Evolutionary conservation across 179 eudicot species (phyloP), one percentile per base, ranked within the genome.

Genomic region (Nepenthes alata): DNA sequence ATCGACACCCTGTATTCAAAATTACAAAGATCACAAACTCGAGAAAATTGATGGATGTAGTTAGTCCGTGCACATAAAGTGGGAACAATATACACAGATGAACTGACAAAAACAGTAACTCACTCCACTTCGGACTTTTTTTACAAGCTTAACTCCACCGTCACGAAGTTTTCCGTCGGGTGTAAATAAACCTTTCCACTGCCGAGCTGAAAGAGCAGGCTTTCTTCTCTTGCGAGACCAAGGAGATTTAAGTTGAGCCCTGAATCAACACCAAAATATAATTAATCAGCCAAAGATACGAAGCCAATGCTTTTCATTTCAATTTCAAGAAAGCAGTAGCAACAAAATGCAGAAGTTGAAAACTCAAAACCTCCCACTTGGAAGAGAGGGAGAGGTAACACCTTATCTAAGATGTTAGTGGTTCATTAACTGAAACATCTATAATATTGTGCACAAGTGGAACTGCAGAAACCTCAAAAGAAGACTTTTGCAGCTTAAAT

Each of bases 101-200:
- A 55, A 35, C 38, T 47, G 44, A 14, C 11, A 58, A 44, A 38
- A 35, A 71, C 25, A 65, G 51, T 11, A 36, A 78, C 88, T 83
- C 69, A 93, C 98, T 62, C 97, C 97, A 72, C 91, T 90, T 57
- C 98, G 88, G 66, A 93, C 85, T 93, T 85, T 89, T 61, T 87
- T 93, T 72, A 93, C 72, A 78, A 93, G 85, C 73, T 90, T 85
- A 64, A 79, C 75, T 73, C 96, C 98, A 57, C 86, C 83, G 69
- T 80, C 90, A 66, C 80, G 88, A 38, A 87, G 87, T 62, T 77
- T 85, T 45, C 98, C 97, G 44, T 93, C 94, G 51, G 85, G 73
- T 36, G 88, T 73, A 78, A 90, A 90, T 44, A 80, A 66, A 66
- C 71, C 77, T 75, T 72, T 83, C 98, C 97, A 93, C 44, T 85